Percentiles rank a stretch among this genome's conserved stretches.
These are phyloP conservation scores for Apiospora arundinis DNA, from an alignment of 2,329 filamentous ascomycete species.

Conservation along the genomic window DNA sequence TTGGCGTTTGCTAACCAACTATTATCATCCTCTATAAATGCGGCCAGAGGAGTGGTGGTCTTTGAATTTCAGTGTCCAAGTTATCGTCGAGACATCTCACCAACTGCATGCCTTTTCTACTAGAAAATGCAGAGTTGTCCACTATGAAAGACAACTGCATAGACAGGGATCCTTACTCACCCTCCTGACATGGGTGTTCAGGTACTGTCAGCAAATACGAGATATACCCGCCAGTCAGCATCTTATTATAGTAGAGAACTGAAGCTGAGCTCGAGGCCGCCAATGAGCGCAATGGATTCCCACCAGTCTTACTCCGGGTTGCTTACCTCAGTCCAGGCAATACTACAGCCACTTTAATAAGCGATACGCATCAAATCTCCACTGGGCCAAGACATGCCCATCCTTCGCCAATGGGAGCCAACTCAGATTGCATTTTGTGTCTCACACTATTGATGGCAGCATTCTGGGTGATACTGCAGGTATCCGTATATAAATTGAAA, in stretches of 20 bases:
- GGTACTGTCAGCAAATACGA: not conserved
- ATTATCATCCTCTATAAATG: no score
- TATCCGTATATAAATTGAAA: not conserved
- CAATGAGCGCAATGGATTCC: not conserved
- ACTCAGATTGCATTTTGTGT: not conserved
- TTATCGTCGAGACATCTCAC: not conserved
- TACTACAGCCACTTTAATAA: not conserved
- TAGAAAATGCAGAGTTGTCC: not conserved
- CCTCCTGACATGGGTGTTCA: not conserved
- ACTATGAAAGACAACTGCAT: not conserved
- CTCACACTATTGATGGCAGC: no score
- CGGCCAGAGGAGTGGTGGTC: no score
- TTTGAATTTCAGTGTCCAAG: not conserved
- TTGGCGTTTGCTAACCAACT: no score
- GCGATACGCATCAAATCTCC: not conserved
- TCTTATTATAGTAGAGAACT: no score
- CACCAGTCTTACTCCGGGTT: not conserved
- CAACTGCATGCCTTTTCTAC: not conserved
- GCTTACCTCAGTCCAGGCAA: not conserved
- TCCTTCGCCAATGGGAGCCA: not conserved
- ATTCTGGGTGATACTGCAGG: no score
- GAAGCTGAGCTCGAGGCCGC: not conserved
- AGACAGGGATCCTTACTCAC: not conserved
- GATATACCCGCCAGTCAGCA: not conserved
- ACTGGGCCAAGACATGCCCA: not conserved